phyloP scores from a whole-genome alignment of 495 filamentous ascomycete species.

The Hyaloscypha bicolor region DNA sequence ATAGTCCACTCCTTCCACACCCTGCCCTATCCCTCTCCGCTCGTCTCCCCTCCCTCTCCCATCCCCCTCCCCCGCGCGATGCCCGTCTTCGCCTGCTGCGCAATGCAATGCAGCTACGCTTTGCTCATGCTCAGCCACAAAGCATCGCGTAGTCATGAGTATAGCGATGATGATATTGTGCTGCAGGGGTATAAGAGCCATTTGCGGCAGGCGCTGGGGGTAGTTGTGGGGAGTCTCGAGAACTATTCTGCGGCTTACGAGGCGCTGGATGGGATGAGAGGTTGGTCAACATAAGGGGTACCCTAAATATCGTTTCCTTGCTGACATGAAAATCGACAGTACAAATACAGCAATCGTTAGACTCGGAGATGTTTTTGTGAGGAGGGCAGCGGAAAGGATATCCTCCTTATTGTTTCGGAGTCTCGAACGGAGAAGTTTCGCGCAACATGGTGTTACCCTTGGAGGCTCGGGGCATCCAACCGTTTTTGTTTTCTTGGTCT shows the following conservation, averaged over 20 bases:
- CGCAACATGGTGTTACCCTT: no score
- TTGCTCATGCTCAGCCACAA: slow-evolving; percentile 52
- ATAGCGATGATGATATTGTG: slow-evolving; percentile 38
- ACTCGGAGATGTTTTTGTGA: background rate
- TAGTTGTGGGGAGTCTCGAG: slow-evolving; percentile 51
- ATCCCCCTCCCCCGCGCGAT: slow-evolving; percentile 46
- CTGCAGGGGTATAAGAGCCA: slow-evolving; percentile 45
- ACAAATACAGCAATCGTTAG: background rate
- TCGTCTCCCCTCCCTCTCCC: slow-evolving; percentile 30
- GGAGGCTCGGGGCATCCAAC: no score
- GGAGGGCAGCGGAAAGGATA: background rate
- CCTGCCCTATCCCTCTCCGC: slow-evolving; percentile 52
- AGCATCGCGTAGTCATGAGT: slow-evolving; percentile 43
- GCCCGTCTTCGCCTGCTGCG: slow-evolving; percentile 62
- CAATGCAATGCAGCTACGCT: slow-evolving; percentile 65
- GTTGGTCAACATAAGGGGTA: slow-evolving; percentile 33
- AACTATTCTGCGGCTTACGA: slow-evolving; percentile 63
- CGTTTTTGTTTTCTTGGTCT: no score
- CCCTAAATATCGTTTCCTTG: no score
- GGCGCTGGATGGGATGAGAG: slow-evolving; percentile 64
- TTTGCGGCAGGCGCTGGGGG: slow-evolving; percentile 54
- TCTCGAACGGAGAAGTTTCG: no score
- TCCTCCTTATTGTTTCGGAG: no score
- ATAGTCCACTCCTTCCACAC: slow-evolving; percentile 54
- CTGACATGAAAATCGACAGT: background rate